These are phyloP conservation scores for Carex cristatella DNA, from an alignment of 176 grass and related monocot genomes.

Conservation along the genomic window DNA sequence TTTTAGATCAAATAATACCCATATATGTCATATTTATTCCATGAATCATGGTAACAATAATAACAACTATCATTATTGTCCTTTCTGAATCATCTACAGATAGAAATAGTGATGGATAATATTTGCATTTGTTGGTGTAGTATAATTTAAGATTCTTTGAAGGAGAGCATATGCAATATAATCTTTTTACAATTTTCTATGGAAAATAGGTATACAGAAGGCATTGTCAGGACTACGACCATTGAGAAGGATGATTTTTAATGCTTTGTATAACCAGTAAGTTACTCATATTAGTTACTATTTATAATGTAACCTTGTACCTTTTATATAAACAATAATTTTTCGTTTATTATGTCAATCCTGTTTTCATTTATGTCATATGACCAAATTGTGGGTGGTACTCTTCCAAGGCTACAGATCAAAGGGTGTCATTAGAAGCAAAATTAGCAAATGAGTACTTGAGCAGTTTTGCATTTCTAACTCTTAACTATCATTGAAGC, in stretches of 20 bases:
- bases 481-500: constrained; percentile 33
- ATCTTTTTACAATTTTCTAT: constrained; percentile 27
- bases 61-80: background rate
- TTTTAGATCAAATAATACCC: background rate
- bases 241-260: constrained; percentile 86
- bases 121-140: background rate
- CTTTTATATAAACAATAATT: constrained; percentile 21
- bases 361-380: background rate
- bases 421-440: background rate
- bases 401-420: background rate
- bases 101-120: background rate
- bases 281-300: background rate
- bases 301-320: constrained; percentile 9
- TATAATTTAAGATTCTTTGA: background rate
- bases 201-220: constrained; percentile 65
- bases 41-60: background rate
- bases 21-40: background rate
- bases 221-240: constrained; percentile 72
- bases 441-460: background rate
- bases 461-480: background rate
- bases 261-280: constrained; percentile 92
- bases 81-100: background rate
- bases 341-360: constrained; percentile 8
- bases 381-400: background rate
- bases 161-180: background rate